Evolutionary conservation across 345 rosid genomes (phyloP).

Genomic region (Syzygium aromaticum): DNA sequence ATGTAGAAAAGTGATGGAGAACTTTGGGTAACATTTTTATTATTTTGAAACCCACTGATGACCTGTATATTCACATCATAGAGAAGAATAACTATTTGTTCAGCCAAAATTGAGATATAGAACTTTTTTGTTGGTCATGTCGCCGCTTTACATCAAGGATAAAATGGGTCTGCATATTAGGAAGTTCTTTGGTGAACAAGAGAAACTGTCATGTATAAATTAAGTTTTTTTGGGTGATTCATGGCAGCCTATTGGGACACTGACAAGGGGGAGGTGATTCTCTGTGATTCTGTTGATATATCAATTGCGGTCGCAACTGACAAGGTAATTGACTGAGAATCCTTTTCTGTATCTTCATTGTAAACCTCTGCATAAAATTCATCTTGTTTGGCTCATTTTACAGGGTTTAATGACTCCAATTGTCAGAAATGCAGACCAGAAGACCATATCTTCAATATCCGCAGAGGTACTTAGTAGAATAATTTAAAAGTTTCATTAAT

Average conservation of each 20-base stretch:
- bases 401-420: conserved; percentile 99
- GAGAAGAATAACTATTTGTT: background rate
- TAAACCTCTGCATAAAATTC: conserved; percentile 1
- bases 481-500: background rate
- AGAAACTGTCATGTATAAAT: background rate
- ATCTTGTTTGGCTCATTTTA: background rate
- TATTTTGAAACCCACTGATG: background rate
- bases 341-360: background rate
- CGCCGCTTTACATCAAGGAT: background rate
- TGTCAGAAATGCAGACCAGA: conserved; percentile 85
- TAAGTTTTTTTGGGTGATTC: background rate
- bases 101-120: background rate
- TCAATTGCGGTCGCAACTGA: conserved; percentile 98
- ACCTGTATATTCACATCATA: background rate
- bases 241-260: conserved; percentile 77
- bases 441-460: conserved; percentile 80
- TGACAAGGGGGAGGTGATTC: conserved; percentile 61
- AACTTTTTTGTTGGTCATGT: background rate
- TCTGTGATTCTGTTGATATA: conserved; percentile 69
- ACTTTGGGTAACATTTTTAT: background rate
- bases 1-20: background rate
- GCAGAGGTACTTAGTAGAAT: conserved; percentile 41
- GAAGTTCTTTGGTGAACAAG: background rate
- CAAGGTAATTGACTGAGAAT: conserved; percentile 42
- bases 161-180: background rate